Base-by-base conservation (phyloP, 192 early-diverging fungal genomes). In the Coemansia sp. region DNA sequence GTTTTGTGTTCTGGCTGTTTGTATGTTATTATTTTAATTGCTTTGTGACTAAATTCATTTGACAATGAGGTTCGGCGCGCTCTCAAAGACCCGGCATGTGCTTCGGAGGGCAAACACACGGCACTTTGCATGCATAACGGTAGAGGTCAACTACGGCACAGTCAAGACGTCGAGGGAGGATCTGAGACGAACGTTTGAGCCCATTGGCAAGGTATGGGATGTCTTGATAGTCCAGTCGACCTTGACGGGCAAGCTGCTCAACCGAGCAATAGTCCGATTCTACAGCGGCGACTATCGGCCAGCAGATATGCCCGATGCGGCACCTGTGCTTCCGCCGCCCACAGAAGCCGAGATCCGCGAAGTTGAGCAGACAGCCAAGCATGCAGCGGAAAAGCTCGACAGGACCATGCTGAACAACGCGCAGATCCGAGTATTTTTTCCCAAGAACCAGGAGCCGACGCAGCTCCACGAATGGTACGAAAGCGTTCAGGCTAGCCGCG, bases 401-500 rank as follows among this genome's bases (percentile, higher is more conserved):
- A 63, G 40, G 11, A 64, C 64, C 22, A 45, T 40, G 36, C 60
- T 80, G 14, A 71, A 80, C 45, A 68, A 68, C 32, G 38, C 42
- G 8, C 56, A 65, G 40, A 67, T 80, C 48, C 18, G 51, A 12
- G 72, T 74, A 11, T 54, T 51, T 45, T 32, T 62, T 40, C 36
- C 56, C 8, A 36, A 55, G 6, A 38, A 56, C 14, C 32, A 67
- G 25, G 59, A 56, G 0, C 77, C 71, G 12, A 65, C 25, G 12
- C 77, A 80, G 68, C 72, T 74, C 22, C 77, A 80, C 58, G 56
- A 63, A 29, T 80, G 77, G 77, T 80, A 73, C 50, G 68, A 74
- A 36, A 50, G 68, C 20, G 40, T 57, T 52, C 61, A 55, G 25
- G 28, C 48, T n/a, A 48, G 45, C 22, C 55, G 64, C 0, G 56